phyloP scores from a whole-genome alignment of 2,329 filamentous ascomycete genomes.

The Raffaelea albimanens region DNA sequence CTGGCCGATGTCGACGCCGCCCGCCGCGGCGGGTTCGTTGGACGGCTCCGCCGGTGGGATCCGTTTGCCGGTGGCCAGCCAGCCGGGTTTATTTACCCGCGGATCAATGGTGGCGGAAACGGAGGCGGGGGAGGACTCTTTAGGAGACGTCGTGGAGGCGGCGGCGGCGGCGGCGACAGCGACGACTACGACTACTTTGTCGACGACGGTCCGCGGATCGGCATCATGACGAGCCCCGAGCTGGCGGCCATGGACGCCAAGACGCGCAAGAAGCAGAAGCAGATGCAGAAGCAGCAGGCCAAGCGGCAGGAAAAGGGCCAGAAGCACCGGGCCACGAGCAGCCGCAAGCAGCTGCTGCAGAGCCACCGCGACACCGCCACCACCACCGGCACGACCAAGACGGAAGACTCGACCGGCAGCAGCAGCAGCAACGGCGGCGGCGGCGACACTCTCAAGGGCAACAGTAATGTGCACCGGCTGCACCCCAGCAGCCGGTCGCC shows the following conservation, averaged over 20 bases:
- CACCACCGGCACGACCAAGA: background rate
- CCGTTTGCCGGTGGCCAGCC: constrained; percentile 40
- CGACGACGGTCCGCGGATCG: constrained; percentile 23
- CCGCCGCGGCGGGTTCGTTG: constrained; percentile 7
- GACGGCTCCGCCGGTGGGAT: constrained; percentile 25
- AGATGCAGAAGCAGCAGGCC: constrained; percentile 8
- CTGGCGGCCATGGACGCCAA: constrained; percentile 18
- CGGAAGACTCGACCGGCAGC: background rate
- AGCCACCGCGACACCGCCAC: constrained; percentile 1
- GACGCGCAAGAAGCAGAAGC: background rate
- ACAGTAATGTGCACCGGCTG: too few species aligned
- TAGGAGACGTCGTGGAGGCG: constrained; percentile 32
- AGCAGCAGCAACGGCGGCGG: constrained; percentile 5
- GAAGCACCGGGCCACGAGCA: background rate
- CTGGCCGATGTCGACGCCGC: constrained; percentile 14
- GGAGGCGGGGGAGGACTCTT: constrained; percentile 18
- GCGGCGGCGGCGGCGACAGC: constrained; percentile 37
- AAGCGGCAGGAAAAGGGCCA: background rate
- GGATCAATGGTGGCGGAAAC: constrained; percentile 15
- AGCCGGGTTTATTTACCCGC: constrained; percentile 40
- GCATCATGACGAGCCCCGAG: constrained; percentile 35
- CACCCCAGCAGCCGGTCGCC: too few species aligned
- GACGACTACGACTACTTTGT: constrained; percentile 31
- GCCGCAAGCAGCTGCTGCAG: constrained; percentile 2
- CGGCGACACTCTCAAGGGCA: constrained; percentile 14